Base-by-base conservation (phyloP, 495 filamentous ascomycete species). In the Penicillium roqueforti region DNA sequence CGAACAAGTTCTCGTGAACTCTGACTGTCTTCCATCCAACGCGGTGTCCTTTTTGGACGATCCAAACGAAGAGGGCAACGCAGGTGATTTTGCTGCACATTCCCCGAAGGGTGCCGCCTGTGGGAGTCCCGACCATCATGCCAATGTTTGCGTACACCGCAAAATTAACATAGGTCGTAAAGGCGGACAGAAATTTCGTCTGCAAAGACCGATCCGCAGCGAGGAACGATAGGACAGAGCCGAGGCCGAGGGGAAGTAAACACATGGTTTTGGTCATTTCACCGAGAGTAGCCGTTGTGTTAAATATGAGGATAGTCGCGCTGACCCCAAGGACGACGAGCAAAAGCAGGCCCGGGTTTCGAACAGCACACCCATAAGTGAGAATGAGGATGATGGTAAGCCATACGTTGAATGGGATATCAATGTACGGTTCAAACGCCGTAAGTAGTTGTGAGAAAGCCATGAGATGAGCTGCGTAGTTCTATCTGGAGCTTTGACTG, bases 381-480 rank as follows among this genome's bases (percentile, higher is more conserved):
- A 45, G 13, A 22, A 25, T 25, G 42, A 45, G 42, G 42, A 45
- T 45, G 42, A 45, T 14, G 20, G 42, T 45, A 45, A 45, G 28
- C 42, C 42, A 45, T 28, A n/a, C 42, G 42, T 45, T 45, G 20
- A 45, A 45, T 45, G 22, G 42, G 42, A 45, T 45, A 45, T 45
- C 42, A 25, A 45, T 11, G 42, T 45, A 45, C 20, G 42, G 22
- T 25, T 45, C 22, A n/a, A 45, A 5, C 18, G 42, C 22, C 42
- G 16, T 28, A 45, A 45, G 13, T 34, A 31, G 10, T 31, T 6
- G 13, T n/a, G 31, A n/a, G 13, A n/a, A 34, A n/a, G 31, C 13
- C 31, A 34, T 34, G 13, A n/a, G 31, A n/a, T 34, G 13, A n/a
- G 31, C 31, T 4, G 31, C 13, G 31, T 34, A 34, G 31, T 14